Base-by-base conservation (phyloP, 169 alveolate genomes). In the Cryptosporidium meleagridis region DNA sequence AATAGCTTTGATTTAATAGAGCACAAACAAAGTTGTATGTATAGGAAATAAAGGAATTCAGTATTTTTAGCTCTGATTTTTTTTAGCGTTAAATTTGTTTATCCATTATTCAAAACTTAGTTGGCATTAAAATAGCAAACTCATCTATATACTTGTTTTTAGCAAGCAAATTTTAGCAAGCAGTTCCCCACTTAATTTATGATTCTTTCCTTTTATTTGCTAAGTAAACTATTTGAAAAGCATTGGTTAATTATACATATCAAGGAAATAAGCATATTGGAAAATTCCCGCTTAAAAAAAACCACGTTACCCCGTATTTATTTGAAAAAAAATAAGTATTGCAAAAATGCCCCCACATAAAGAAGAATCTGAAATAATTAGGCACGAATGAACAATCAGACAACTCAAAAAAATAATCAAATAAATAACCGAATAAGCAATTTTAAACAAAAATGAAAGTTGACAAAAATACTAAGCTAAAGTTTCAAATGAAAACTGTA, bases 171-270 rank as follows among this genome's bases (percentile, higher is more conserved):
- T 18, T 33, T 67, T 37, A 26, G 9, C 1, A 67, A 67, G 52
- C 73, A 37, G 55, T 67, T 67, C 73, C 73, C 45, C 73, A 67
- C 73, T 67, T 31, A 26, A 67, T 16, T 67, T 33, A 9, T 21
- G 44, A 10, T 31, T 31, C 33, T 67, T 18, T 26, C 73, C 52
- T 9, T 26, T 21, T 26, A 4, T 33, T 31, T 67, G 18, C 18
- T 67, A 14, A 12, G 9, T 41, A 41, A 41, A 10, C 45, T 67
- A 37, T 67, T 55, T 55, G 14, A 55, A 55, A 16, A 55, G 67
- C 67, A 26, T 2, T 55, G 18, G 8, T 23, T 55, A 55, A 3
- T 55, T 6, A 55, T 55, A 55, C 7, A 55, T 55, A 23, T 48
- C 55, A 48, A 48, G 21, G 21, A 2, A 55, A n/a, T 55, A 26